These are phyloP conservation scores for Phytophthora sojae DNA, from an alignment of 352 stramenopile genomes.

Conservation along the genomic window DNA sequence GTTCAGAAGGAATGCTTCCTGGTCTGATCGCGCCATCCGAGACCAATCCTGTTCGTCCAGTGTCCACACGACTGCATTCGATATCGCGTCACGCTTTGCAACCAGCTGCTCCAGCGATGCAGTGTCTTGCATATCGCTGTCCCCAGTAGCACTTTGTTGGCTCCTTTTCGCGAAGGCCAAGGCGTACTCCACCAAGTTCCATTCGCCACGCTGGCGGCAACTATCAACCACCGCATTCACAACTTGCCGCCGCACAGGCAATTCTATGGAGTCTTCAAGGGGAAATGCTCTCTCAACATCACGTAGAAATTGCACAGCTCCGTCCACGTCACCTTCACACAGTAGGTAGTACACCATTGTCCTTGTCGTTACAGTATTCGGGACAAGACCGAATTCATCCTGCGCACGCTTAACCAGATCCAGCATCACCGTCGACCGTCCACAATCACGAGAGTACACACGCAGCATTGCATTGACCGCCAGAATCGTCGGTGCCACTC, in stretches of 20 bases:
- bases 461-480: constrained; percentile 71
- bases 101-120: constrained; percentile 25
- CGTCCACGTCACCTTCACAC: constrained; percentile 33
- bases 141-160: constrained; percentile 10
- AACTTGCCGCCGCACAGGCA: constrained; percentile 37
- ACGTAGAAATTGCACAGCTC: constrained; percentile 42
- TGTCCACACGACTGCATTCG: constrained; percentile 31
- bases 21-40: constrained; percentile 20
- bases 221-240: constrained; percentile 59
- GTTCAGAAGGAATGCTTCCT: constrained; percentile 26
- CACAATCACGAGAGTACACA: constrained; percentile 50
- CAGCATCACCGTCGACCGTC: constrained; percentile 42
- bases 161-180: constrained; percentile 15
- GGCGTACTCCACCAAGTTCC: constrained; percentile 40
- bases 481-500: constrained; percentile 50
- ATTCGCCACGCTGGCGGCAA: constrained; percentile 50
- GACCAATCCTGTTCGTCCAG: constrained; percentile 30
- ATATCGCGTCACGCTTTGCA: constrained; percentile 23
- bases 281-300: constrained; percentile 21
- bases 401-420: constrained; percentile 43
- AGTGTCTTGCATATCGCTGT: constrained; percentile 9
- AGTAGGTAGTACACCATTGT: constrained; percentile 59
- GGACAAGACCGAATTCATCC: constrained; percentile 44
- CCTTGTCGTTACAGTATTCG: constrained; percentile 53
- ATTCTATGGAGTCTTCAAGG: constrained; percentile 4